These are phyloP conservation scores for Yarrowia sp. DNA, from an alignment of 805 yeast species.

Conservation along the genomic window DNA sequence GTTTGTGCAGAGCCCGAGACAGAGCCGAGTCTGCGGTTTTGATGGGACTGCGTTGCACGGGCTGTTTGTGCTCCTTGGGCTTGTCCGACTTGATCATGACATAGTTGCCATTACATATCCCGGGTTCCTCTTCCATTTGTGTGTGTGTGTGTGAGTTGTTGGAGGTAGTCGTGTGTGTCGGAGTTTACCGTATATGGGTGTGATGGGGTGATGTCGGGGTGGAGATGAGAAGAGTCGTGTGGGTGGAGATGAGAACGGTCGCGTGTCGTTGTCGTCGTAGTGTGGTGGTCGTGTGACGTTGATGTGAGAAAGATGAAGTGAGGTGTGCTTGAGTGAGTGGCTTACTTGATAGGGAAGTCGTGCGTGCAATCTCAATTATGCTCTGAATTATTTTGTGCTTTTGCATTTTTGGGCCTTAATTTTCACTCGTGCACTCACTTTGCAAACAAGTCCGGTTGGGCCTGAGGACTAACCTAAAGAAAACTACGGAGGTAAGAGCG, in stretches of 20 bases:
- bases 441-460: conserved; percentile 9
- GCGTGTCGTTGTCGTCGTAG: background rate
- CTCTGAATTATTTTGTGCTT: conserved; percentile 27
- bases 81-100: conserved; percentile 25
- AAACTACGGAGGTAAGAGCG: background rate
- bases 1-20: conserved; percentile 26
- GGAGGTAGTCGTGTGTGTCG: background rate
- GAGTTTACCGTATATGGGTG: background rate
- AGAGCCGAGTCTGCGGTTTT: conserved; percentile 19
- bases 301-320: background rate
- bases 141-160: background rate
- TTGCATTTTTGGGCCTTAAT: conserved; percentile 10
- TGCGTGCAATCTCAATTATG: conserved; percentile 24
- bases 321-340: too few species aligned
- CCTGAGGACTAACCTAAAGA: conserved; percentile 13
- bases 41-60: conserved; percentile 18
- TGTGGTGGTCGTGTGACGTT: conserved; percentile 2
- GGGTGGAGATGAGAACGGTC: too few species aligned
- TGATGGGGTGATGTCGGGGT: background rate
- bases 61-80: conserved; percentile 19
- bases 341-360: conserved; percentile 23
- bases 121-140: conserved; percentile 26
- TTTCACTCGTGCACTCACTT: background rate
- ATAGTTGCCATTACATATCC: conserved; percentile 26
- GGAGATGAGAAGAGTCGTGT: too few species aligned